Evolutionary conservation across 108 stramenopile genomes (phyloP).

Genomic region (Nannochloropsis gaditana): DNA sequence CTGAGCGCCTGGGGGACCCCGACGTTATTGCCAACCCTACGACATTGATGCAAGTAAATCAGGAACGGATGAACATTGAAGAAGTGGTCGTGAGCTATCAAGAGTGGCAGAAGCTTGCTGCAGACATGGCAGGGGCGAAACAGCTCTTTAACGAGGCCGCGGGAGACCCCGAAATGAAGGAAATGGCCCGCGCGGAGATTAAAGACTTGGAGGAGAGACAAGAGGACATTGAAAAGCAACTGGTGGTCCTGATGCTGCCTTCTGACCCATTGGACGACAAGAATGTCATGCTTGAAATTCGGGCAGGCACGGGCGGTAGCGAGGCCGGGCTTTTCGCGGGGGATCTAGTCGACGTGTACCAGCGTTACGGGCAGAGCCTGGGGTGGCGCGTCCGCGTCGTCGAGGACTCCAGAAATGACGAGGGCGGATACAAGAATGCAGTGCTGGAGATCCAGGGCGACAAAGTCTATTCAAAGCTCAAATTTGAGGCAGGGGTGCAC

Average conservation of each 20-base stretch:
- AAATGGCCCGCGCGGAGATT: slow-evolving; percentile 52
- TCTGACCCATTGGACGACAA: slow-evolving; percentile 52
- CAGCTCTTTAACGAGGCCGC: slow-evolving; percentile 39
- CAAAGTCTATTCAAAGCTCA: slow-evolving; percentile 54
- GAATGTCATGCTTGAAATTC: slow-evolving; percentile 75
- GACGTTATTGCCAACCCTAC: slow-evolving; percentile 45
- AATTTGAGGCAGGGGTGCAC: slow-evolving; percentile 57
- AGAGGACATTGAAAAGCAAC: slow-evolving; percentile 35
- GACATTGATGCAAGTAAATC: slow-evolving; percentile 34
- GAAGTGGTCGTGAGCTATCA: slow-evolving; percentile 30
- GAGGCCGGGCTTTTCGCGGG: slow-evolving; percentile 85
- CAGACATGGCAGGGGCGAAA: slow-evolving; percentile 30
- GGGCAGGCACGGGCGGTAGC: slow-evolving; percentile 91
- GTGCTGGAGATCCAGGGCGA: slow-evolving; percentile 51
- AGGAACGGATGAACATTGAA: slow-evolving; percentile 18
- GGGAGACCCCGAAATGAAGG: slow-evolving; percentile 50
- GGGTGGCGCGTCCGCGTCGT: slow-evolving; percentile 43
- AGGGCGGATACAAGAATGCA: slow-evolving; percentile 47
- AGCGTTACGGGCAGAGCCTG: slow-evolving; percentile 61
- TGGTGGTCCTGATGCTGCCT: slow-evolving; percentile 48
- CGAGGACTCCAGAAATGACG: slow-evolving; percentile 37
- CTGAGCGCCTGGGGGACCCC: slow-evolving; percentile 50
- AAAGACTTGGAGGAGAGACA: slow-evolving; percentile 28
- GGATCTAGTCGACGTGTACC: slow-evolving; percentile 73
- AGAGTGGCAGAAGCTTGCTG: slow-evolving; percentile 24